These are phyloP conservation scores for Cordyceps javanica DNA, from an alignment of 2,329 filamentous ascomycete genomes.

Conservation along the genomic window DNA sequence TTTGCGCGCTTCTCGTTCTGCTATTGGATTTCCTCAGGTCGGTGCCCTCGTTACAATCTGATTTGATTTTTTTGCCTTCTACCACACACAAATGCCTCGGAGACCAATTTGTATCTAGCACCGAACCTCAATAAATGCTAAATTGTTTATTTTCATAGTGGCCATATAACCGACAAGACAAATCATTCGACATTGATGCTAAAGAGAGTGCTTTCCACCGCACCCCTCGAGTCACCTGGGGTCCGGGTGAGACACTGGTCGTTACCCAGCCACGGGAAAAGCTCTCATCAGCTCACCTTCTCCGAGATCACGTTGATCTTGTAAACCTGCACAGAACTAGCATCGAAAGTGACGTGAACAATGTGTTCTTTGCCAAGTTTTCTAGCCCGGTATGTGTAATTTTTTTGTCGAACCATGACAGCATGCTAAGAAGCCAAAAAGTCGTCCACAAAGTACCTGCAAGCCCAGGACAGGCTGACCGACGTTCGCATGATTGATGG, in stretches of 20 bases:
- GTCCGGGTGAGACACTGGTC: constrained; percentile 65
- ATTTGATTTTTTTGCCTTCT: constrained; percentile 18
- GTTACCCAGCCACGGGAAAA: constrained; percentile 39
- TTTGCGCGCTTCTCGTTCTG: constrained; percentile 43
- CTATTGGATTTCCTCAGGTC: constrained; percentile 79
- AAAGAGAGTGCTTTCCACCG: constrained; percentile 64
- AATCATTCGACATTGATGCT: constrained; percentile 59
- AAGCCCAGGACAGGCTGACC: constrained; percentile 49
- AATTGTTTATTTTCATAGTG: constrained; percentile 56
- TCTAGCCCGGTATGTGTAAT: constrained; percentile 42
- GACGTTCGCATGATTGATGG: constrained; percentile 47
- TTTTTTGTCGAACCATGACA: background rate
- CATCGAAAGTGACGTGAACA: constrained; percentile 57
- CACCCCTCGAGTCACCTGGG: constrained; percentile 74
- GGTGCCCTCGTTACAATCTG: constrained; percentile 49
- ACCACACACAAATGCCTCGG: constrained; percentile 1
- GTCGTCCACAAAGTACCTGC: constrained; percentile 50
- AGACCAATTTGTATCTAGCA: constrained; percentile 26
- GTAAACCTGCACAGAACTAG: constrained; percentile 33
- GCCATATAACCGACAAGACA: constrained; percentile 76
- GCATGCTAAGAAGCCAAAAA: constrained; percentile 25
- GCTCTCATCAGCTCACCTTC: constrained; percentile 30
- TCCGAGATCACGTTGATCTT: constrained; percentile 23
- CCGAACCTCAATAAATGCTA: constrained; percentile 35
- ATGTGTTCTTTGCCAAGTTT: constrained; percentile 60